Conservation (phyloP, 225 moss, liverwort and hornwort species). For the Neckera pumila region DNA sequence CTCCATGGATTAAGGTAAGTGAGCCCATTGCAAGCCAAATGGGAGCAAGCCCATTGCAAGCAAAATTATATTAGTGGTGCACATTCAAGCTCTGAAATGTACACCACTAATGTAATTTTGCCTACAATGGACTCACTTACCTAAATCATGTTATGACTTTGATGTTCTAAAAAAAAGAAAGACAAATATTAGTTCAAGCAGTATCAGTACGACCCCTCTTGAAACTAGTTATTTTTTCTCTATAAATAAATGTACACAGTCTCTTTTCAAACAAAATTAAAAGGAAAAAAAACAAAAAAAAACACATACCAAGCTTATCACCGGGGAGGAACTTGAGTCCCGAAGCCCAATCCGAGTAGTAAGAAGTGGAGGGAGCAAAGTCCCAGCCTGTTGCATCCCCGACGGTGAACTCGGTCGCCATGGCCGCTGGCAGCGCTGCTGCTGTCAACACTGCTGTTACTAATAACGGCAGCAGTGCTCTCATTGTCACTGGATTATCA, state of each 20-base stretch:
- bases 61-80: background rate
- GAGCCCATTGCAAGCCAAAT: background rate
- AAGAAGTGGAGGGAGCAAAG: slow-evolving; percentile 15
- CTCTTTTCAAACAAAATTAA: background rate
- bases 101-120: background rate
- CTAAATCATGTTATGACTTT: background rate
- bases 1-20: background rate
- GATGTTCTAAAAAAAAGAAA: background rate
- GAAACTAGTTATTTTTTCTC: background rate
- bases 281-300: accelerated
- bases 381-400: slow-evolving; percentile 24
- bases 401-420: slow-evolving; percentile 15
- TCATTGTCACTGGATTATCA: background rate
- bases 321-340: slow-evolving; percentile 8
- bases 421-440: background rate
- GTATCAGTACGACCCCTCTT: background rate
- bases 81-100: background rate
- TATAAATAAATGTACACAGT: no score
- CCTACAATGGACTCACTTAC: background rate
- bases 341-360: slow-evolving; percentile 24
- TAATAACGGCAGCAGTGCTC: background rate
- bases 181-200: background rate
- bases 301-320: slow-evolving; percentile 15
- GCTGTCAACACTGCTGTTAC: background rate
- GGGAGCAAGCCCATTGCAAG: background rate